These are phyloP conservation scores for Picea glauca DNA, from an alignment of 75 land plant genomes.

Conservation along the genomic window DNA sequence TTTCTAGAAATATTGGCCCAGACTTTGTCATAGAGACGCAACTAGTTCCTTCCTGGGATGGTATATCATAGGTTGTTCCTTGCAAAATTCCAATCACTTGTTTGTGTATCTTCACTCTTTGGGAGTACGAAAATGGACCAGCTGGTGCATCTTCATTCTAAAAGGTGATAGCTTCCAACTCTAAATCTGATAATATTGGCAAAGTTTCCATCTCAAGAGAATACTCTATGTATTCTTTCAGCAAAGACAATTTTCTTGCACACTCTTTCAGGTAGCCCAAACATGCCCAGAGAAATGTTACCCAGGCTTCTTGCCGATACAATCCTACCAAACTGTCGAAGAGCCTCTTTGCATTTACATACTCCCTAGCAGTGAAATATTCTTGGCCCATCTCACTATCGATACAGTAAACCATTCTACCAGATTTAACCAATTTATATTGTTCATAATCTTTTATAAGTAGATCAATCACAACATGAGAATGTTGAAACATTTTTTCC, in stretches of 20 bases:
- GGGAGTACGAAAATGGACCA: conserved; percentile 45
- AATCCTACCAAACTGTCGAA: conserved; percentile 62
- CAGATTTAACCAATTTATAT: conserved; percentile 48
- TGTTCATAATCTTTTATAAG: conserved; percentile 73
- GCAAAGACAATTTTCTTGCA: conserved; percentile 45
- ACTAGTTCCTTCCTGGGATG: too few relatives aligned
- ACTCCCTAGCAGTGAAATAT: background rate
- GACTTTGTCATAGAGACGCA: too few relatives aligned
- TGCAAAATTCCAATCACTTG: conserved; percentile 19
- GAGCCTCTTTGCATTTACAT: conserved; percentile 10
- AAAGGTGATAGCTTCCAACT: conserved; percentile 1
- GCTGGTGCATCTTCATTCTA: conserved; percentile 59
- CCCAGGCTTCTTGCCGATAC: conserved; percentile 93
- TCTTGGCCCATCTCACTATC: conserved; percentile 75
- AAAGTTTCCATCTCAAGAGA: conserved; percentile 92
- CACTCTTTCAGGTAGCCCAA: conserved; percentile 82
- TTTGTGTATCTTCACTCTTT: too few relatives aligned
- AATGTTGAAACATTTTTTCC: conserved; percentile 68
- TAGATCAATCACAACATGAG: conserved; percentile 73
- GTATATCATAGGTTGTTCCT: conserved; percentile 20
- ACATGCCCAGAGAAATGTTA: conserved; percentile 65
- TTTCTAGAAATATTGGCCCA: too few relatives aligned
- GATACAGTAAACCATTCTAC: conserved; percentile 52
- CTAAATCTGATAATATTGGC: conserved; percentile 39
- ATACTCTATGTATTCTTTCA: conserved; percentile 73